Base-by-base conservation (phyloP, 2,329 filamentous ascomycete genomes). In the Pseudocercospora pini-densiflorae region DNA sequence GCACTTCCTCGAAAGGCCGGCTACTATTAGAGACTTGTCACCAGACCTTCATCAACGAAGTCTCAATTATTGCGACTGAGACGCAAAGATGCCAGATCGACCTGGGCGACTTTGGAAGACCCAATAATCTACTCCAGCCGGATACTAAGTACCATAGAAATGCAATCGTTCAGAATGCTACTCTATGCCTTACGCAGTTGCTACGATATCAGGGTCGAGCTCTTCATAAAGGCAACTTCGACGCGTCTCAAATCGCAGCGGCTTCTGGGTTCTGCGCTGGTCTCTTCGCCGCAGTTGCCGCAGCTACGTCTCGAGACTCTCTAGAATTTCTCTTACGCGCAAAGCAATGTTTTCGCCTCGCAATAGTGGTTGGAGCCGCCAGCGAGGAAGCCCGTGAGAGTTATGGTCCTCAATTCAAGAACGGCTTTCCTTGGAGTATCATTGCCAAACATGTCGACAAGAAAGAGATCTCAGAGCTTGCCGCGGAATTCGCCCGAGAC, bases 261-360 rank as follows among this genome's bases (percentile, higher is more conserved):
- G 36, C 43, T 43, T 59, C 45, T 31, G 63, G 58, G 21, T 65
- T 65, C 49, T 65, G 63, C 40, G 43, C 43, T 24, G 63, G 63
- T 23, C 36, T 65, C n/a, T 59, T 65, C 21, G 53, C 63, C 43
- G 63, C 63, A 33, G 63, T 62, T 31, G 63, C 63, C 16, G 59
- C 33, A 19, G 63, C 63, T 12, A 61, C 58, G 23, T 31, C 63
- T 16, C 33, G 12, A 12, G 45, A 57, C 14, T 7, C 23, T 16
- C 23, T 62, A 19, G 47, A 65, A 27, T 65, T 47, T 29, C 21
- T 62, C 16, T 12, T 51, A 23, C 59, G 36, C 19, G 63, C 63
- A 31, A 45, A 61, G 31, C 21, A 65, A 47, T 65, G 63, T 33
- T 65, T 65, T 40, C 63, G 63, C 12, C 55, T 53, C 23, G 63